Evolutionary conservation across 768 basidiomycete species (phyloP).

Genomic region (Lyophyllum shimeji): DNA sequence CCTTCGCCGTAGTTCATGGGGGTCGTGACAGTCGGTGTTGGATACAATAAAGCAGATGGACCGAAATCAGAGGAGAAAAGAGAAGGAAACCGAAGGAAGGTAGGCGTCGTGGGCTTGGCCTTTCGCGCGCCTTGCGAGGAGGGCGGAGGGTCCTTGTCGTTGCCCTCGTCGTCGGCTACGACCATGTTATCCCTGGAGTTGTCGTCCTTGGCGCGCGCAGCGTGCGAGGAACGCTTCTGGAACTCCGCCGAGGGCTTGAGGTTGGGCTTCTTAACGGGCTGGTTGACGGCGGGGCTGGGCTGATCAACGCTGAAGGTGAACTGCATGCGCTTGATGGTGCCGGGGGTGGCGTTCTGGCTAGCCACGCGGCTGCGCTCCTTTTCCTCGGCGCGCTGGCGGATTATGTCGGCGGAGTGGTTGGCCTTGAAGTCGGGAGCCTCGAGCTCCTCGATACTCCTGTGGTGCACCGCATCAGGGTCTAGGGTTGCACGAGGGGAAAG

Average conservation of each 20-base stretch:
- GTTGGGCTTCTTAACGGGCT: conserved; percentile 62
- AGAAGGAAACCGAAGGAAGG: conserved; percentile 65
- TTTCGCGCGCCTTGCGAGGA: conserved; percentile 27
- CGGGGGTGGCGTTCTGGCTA: conserved; percentile 58
- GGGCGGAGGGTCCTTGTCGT: conserved; percentile 39
- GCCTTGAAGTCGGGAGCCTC: conserved; percentile 81
- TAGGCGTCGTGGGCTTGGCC: conserved; percentile 11
- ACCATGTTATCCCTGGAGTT: conserved; percentile 17
- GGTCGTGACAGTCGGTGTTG: conserved; percentile 65
- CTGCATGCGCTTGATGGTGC: conserved; percentile 85
- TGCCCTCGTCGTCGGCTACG: conserved; percentile 25
- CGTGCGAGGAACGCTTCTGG: conserved; percentile 44
- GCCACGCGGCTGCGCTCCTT: conserved; percentile 80
- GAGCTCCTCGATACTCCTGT: conserved; percentile 81
- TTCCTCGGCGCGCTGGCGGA: conserved; percentile 78
- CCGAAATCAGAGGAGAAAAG: conserved; percentile 77
- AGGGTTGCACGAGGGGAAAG: conserved; percentile 25
- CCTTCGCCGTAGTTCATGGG: conserved; percentile 80
- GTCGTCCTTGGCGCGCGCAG: conserved; percentile 29
- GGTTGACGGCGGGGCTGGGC: conserved; percentile 47
- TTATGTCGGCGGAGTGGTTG: conserved; percentile 76
- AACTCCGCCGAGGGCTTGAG: conserved; percentile 66
- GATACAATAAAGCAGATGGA: conserved; percentile 71
- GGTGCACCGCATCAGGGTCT: conserved; percentile 25
- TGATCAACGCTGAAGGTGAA: conserved; percentile 87